These are phyloP conservation scores for Echria macrotheca DNA, from an alignment of 495 filamentous ascomycete species.

Conservation along the genomic window DNA sequence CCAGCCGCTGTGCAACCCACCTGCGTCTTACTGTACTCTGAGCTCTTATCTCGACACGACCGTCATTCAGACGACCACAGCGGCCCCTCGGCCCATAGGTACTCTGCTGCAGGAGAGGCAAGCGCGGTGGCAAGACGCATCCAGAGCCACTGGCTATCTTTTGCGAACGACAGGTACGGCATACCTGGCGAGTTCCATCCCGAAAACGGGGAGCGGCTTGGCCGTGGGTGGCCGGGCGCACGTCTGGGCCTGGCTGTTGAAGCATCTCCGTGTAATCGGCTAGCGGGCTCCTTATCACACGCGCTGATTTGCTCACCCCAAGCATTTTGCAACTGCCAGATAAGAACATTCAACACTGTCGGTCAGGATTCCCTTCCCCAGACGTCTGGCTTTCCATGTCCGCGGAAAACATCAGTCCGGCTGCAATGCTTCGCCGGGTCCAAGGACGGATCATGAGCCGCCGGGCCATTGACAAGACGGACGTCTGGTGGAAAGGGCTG, in stretches of 20 bases:
- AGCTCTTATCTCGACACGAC: not conserved
- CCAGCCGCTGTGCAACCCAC: not conserved
- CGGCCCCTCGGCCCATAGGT: no score
- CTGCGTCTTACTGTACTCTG: no score
- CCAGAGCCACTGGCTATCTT: no score
- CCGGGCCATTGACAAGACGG: not conserved
- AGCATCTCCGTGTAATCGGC: slow-evolving; percentile 22
- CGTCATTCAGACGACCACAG: no score
- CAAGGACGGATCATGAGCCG: no score
- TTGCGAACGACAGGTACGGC: no score
- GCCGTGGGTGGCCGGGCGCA: no score
- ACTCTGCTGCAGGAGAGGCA: not conserved
- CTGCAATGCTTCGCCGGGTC: not conserved
- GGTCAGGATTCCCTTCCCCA: not conserved
- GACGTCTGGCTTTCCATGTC: slow-evolving; percentile 3
- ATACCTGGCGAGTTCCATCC: no score
- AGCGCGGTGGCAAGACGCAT: not conserved
- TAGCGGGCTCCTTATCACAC: slow-evolving; percentile 25
- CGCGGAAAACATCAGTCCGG: slow-evolving; percentile 4
- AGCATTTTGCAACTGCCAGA: slow-evolving; percentile 15
- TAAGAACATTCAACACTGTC: slow-evolving; percentile 15
- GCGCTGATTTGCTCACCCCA: slow-evolving; percentile 18
- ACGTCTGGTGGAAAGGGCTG: not conserved
- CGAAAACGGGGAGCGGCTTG: no score
- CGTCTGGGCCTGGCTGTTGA: slow-evolving; percentile 6